Base-by-base conservation (phyloP, 257 asterid genomes). In the Solanum pennellii region DNA sequence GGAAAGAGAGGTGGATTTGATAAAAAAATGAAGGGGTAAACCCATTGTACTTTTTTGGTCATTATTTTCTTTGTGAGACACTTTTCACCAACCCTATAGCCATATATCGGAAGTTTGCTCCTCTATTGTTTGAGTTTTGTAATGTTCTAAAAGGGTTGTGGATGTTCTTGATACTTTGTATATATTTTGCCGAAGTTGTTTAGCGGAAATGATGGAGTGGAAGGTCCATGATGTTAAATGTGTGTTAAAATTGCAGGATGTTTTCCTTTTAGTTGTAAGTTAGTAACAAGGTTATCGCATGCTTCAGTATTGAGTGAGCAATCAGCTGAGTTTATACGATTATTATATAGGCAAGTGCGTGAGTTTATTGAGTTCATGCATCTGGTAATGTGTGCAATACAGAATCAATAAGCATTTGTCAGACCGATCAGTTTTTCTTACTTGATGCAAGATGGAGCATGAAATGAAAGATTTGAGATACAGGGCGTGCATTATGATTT, bases 221-320 rank as follows among this genome's bases (percentile, higher is more conserved):
- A 4, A 45, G 16, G 52, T 45, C 52, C 6, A 45, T 45, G 52
- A 45, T 12, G 16, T 45, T 12, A 45, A 45, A 5, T 35, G 39
- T 35, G 39, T 1, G 39, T 35, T 35, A 27, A 86, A 90, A 75
- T 59, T 95, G 87, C 88, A n/a, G 10, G 99, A 96, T 68, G 84
- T 93, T 83, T 90, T 93, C 37, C 93, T 3, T 94, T 94, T 87
- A 91, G 93, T 75, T 79, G 68, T 20, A 97, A 96, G 82, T 83
- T 94, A 85, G 96, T 95, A 20, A 80, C 14, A 45, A 94, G 90
- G 88, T 80, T 96, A 69, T 87, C 93, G 1, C 75, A 12, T 21
- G 88, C 86, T 86, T 87, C 95, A 90, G 86, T 56, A 56, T 44
- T 44, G 49, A 44, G 15, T 44, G 49, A 11, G 49, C 5, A 44